Base-by-base conservation (phyloP, 1,284 basidiomycete genomes). In the Apiotrichum siamense region DNA sequence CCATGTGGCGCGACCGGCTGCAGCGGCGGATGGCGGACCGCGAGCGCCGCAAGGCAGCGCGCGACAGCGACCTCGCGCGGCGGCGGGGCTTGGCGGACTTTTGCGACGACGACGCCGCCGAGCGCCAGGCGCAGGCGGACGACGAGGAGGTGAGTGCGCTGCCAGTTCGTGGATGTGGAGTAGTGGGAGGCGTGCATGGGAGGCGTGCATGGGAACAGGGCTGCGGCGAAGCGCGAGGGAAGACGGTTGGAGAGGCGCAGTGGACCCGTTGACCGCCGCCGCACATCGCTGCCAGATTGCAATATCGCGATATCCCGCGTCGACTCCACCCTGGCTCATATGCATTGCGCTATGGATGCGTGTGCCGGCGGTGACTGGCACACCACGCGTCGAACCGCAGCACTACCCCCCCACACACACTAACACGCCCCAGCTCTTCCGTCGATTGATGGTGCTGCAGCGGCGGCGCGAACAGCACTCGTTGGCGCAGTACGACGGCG, bases 81-180 rank as follows among this genome's bases (percentile, higher is more conserved):
- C 45, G 66, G 23, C 50, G 69, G 21, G 61, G 64, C 21, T 33
- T 21, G 13, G 32, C 41, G 12, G 49, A 27, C n/a, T 46, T 45
- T 6, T 55, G 40, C 11, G 51, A 55, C 50, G 65, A 68, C 24
- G 69, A 67, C 25, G 66, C 66, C 39, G 61, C 60, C 9, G 67
- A 65, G 44, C 36, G 59, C 17, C 60, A 54, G 52, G 69, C 66
- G 7, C 61, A 67, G 49, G 58, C 55, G 20, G 70, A 70, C 44
- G 70, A 72, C 38, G 70, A 72, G 40, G 70, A 72, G 64, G 70
- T 70, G 47, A 41, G 64, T 57, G 5, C 18, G 7, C 17, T 11
- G 18, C 17, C 17, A 7, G 17, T 12, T 7, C 33, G 33, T 7
- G 33, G 13, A 35, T 31, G 15, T 31, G 29, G 29, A 15, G 17